A percentile compares a stretch with the other conserved stretches of the same genome.
Evolutionary conservation across 768 basidiomycete genomes (phyloP).

Genomic region (Trichaptum fuscoviolaceum): DNA sequence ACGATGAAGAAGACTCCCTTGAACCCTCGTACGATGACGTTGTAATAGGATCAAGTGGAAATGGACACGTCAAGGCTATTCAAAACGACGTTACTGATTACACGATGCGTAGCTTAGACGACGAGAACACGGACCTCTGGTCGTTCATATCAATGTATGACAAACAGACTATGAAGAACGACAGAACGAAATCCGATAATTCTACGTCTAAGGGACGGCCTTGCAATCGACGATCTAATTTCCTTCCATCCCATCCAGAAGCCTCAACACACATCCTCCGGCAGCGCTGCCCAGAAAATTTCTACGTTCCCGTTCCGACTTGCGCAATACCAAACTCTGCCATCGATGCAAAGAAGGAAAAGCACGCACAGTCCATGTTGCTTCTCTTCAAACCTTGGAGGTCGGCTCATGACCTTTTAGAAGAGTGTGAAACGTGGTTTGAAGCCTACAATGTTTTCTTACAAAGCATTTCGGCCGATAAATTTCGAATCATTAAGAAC

Average conservation of each 20-base stretch:
- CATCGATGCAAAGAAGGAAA: not conserved
- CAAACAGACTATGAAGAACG: too few relatives aligned
- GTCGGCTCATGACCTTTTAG: not conserved
- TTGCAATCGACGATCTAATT: not conserved
- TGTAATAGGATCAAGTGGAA: too few relatives aligned
- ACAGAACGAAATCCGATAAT: too few relatives aligned
- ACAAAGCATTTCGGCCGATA: not conserved
- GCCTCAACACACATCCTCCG: not conserved
- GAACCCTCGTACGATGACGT: too few relatives aligned
- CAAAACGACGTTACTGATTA: too few relatives aligned
- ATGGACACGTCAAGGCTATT: too few relatives aligned
- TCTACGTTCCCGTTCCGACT: not conserved
- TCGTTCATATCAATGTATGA: too few relatives aligned
- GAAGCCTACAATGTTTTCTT: not conserved
- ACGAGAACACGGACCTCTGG: too few relatives aligned
- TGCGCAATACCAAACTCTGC: not conserved
- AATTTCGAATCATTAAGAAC: not conserved
- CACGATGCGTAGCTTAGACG: too few relatives aligned
- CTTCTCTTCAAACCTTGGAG: not conserved
- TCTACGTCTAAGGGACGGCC: too few relatives aligned
- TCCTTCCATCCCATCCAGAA: constrained; percentile 5
- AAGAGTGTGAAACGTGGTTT: not conserved
- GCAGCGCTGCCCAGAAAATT: not conserved
- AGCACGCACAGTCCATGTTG: not conserved
- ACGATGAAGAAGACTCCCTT: too few relatives aligned